Conservation (phyloP, 176 grass and related monocot genomes). For the Stipa capillata region DNA sequence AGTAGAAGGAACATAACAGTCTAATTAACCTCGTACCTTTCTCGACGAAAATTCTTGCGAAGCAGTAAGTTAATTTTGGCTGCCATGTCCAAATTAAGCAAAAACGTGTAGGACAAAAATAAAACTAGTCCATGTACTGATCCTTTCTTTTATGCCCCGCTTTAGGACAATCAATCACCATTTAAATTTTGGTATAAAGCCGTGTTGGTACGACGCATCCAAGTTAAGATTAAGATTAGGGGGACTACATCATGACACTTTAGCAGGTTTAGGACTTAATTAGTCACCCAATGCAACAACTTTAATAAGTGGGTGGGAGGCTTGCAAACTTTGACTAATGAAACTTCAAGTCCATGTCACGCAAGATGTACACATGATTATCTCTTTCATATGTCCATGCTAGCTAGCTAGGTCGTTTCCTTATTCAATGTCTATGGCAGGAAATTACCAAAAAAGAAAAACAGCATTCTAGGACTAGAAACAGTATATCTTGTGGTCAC, state of each 20-base stretch:
- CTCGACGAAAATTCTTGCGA: no score
- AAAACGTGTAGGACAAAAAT: background rate
- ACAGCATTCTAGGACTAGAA: background rate
- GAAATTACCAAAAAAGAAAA: background rate
- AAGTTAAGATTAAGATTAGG: background rate
- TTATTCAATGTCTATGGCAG: background rate
- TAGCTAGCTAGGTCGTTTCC: no score
- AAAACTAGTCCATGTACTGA: background rate
- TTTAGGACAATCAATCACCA: background rate
- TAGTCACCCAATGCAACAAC: background rate
- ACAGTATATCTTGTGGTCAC: no score
- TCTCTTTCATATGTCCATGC: background rate
- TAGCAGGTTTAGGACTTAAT: background rate
- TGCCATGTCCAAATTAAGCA: background rate
- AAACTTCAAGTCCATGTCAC: background rate
- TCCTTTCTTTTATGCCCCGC: no score
- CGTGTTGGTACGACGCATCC: background rate
- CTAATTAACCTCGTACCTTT: no score
- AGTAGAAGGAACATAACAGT: no score
- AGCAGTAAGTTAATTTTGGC: no score
- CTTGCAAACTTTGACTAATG: background rate
- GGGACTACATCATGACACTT: background rate
- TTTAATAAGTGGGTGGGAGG: background rate
- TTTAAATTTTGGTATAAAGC: background rate
- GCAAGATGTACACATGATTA: background rate